Conservation (phyloP, 2,329 filamentous ascomycete species). For the Diaporthe helianthi region DNA sequence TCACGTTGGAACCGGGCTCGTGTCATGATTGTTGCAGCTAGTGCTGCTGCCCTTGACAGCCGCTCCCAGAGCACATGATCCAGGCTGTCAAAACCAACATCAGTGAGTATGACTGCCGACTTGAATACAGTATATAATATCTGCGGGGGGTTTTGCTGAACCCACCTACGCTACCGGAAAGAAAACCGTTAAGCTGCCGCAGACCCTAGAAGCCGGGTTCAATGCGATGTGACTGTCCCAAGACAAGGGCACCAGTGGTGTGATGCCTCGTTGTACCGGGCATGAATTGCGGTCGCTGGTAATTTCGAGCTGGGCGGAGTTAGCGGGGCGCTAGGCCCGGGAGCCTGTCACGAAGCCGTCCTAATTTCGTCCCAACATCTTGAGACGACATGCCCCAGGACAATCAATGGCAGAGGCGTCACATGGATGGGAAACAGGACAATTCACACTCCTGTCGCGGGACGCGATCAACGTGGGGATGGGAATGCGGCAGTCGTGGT, state of each 20-base stretch:
- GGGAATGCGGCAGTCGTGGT: slow-evolving; percentile 19
- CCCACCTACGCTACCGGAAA: slow-evolving; percentile 20
- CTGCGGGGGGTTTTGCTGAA: background rate
- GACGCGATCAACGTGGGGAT: background rate
- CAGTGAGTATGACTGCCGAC: background rate
- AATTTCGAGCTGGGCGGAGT: slow-evolving; percentile 18
- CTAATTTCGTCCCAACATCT: slow-evolving; percentile 5
- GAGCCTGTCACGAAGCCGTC: background rate
- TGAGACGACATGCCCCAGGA: background rate
- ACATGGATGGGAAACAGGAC: background rate
- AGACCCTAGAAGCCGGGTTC: slow-evolving; percentile 20
- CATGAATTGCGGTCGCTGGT: slow-evolving; percentile 9
- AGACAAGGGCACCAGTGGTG: slow-evolving; percentile 2
- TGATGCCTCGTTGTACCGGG: slow-evolving; percentile 1
- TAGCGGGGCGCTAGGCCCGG: background rate
- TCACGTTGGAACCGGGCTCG: slow-evolving; percentile 1
- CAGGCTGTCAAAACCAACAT: background rate
- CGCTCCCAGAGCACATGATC: background rate
- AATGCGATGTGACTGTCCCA: slow-evolving; percentile 14
- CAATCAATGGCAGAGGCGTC: background rate
- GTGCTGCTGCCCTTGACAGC: background rate
- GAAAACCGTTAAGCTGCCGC: slow-evolving; percentile 20
- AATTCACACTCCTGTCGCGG: background rate
- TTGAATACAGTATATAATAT: too few relatives aligned
- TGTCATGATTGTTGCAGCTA: background rate